Conservation (phyloP, 169 alveolate genomes). For the Plasmodium knowlesi region DNA sequence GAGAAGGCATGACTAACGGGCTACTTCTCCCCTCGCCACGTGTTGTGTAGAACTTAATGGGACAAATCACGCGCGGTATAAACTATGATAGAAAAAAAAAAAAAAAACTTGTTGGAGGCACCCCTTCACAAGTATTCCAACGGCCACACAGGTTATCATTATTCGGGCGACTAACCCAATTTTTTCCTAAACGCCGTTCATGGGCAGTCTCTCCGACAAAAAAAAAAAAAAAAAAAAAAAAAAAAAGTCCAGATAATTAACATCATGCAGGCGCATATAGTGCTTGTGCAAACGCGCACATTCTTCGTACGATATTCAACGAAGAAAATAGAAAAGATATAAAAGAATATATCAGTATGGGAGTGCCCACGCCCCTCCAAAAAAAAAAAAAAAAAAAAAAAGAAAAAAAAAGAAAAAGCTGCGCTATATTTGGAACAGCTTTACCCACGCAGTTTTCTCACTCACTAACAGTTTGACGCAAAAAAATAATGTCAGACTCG, state of each 20-base stretch:
- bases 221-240: too few relatives aligned
- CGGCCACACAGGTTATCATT: not conserved
- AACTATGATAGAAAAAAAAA: not conserved
- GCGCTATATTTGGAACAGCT: not conserved
- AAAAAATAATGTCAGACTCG: constrained; percentile 33
- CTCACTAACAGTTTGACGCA: not conserved
- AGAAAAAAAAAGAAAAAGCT: not conserved
- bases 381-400: not conserved
- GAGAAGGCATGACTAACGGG: not conserved
- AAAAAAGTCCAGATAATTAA: not conserved
- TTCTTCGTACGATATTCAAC: not conserved
- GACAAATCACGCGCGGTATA: not conserved
- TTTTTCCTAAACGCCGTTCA: not conserved
- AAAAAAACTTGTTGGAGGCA: not conserved
- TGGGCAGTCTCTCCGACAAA: not conserved
- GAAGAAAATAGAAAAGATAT: not conserved
- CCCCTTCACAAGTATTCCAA: not conserved
- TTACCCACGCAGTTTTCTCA: not conserved
- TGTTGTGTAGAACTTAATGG: not conserved
- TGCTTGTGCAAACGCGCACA: not conserved
- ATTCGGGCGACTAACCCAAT: not conserved
- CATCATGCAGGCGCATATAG: not conserved
- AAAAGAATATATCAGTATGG: not conserved
- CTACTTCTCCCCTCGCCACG: not conserved
- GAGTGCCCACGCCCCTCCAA: not conserved